Percentiles rank a stretch among this genome's conserved stretches.
phyloP scores from a whole-genome alignment of 164 flowering plant species.

The Aristolochia contorta region DNA sequence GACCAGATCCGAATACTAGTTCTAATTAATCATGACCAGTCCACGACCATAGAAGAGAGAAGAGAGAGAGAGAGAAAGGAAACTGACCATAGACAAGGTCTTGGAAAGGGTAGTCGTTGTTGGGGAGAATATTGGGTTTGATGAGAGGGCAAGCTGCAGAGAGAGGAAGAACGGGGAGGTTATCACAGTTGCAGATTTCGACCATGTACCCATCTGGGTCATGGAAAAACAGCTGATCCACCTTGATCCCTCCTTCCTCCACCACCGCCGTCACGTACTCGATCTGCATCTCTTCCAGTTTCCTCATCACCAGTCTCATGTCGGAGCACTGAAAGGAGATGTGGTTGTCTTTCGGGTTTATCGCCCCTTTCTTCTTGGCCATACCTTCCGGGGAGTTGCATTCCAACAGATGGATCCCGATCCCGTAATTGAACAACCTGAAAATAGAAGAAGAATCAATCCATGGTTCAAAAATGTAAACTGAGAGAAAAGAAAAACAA shows the following conservation, averaged over 20 bases:
- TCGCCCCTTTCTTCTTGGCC: conserved; percentile 22
- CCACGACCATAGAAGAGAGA: neutral
- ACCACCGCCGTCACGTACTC: conserved; percentile 53
- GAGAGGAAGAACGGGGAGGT: conserved; percentile 56
- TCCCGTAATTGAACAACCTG: conserved; percentile 65
- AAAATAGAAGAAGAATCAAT: neutral
- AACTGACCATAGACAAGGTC: no score
- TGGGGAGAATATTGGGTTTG: neutral
- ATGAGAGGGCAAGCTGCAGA: conserved; percentile 40
- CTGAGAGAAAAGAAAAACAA: no score
- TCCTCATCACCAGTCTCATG: conserved; percentile 37
- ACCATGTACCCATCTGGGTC: conserved; percentile 90
- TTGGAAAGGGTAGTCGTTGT: no score
- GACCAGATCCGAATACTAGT: no score
- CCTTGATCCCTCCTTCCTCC: conserved; percentile 52
- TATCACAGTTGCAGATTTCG: conserved; percentile 79
- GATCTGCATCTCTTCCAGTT: conserved; percentile 50
- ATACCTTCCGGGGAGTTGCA: conserved; percentile 20
- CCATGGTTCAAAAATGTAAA: neutral
- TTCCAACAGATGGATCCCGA: conserved; percentile 72
- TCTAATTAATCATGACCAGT: no score
- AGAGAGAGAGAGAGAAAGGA: neutral
- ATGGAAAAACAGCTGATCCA: conserved; percentile 79
- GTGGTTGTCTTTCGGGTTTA: conserved; percentile 72
- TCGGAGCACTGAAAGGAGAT: conserved; percentile 73